Evolutionary conservation across 257 asterid species (phyloP), one percentile per base, ranked within the genome.

Genomic region (Pogostemon cablin): DNA sequence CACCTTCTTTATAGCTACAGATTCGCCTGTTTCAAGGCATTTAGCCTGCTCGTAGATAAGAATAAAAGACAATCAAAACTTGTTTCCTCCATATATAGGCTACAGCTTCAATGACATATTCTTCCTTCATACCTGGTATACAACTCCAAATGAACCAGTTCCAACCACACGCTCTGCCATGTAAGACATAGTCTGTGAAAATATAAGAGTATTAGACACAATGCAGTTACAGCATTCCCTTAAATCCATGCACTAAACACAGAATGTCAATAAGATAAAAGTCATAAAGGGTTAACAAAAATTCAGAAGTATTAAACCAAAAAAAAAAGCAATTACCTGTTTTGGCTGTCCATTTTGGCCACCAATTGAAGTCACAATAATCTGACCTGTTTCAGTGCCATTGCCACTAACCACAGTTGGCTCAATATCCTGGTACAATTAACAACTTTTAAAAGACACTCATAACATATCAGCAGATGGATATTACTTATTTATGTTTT

Each of bases 351-450:
- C 99, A 76, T 86, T 83, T 56, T 39, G 85, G 66, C 91, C 92
- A 61, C 86, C 92, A 34, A 85, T 11, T 42, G 95, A 82, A 61
- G 99, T 91, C 77, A 87, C 96, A 37, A 91, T 85, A 73, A 89
- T 80, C 89, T 87, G 96, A 48, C 99, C 99, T 6, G 98, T 76
- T 84, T 93, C 98, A 17, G 98, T 84, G 68, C 96, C 96, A 2
- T 74, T 85, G 58, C 96, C 93, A 58, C 88, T 86, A 70, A 93
- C 89, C 53, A 93, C 83, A 9, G 87, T 68, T 43, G 96, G 96
- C 76, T 90, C 98, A 79, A 81, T 65, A 68, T 87, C 96, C 96
- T 91, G 75, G n/a, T 43, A 63, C 8, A 32, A 5, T 62, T 39
- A 4, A 17, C 70, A 9, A 72, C n/a, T 6, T 50, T 48, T 9